Evolutionary conservation across 2,329 filamentous ascomycete species (phyloP).

Genomic region (Lachnellula occidentalis): DNA sequence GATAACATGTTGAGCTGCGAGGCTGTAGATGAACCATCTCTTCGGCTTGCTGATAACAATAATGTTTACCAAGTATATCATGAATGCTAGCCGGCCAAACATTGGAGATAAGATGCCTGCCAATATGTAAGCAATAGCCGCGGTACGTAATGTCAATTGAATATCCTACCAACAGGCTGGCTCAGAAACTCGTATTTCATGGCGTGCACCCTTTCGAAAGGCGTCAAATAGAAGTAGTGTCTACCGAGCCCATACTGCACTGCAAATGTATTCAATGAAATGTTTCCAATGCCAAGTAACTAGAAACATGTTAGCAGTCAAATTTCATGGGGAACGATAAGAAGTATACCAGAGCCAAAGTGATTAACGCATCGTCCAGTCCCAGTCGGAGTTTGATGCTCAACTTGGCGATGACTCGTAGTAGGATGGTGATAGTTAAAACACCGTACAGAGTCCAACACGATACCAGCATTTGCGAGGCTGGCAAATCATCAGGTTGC

Average conservation of each 20-base stretch:
- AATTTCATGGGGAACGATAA: not conserved
- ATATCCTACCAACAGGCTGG: slow-evolving; percentile 10
- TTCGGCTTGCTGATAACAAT: slow-evolving; percentile 10
- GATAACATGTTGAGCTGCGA: slow-evolving; percentile 3
- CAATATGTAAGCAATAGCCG: not conserved
- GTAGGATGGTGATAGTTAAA: slow-evolving; percentile 1
- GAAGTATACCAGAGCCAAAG: slow-evolving; percentile 5
- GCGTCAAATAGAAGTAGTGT: slow-evolving; percentile 14
- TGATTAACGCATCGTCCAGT: slow-evolving; percentile 9
- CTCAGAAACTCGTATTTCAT: slow-evolving; percentile 14
- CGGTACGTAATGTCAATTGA: not conserved
- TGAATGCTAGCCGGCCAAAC: slow-evolving; percentile 13
- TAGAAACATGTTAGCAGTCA: not conserved
- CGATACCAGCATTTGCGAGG: slow-evolving; percentile 3
- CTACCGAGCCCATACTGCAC: slow-evolving; percentile 16
- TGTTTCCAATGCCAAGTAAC: not conserved
- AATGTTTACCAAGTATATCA: slow-evolving; percentile 14
- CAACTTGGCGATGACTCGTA: slow-evolving; percentile 8
- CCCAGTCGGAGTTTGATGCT: slow-evolving; percentile 3
- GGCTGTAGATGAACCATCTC: slow-evolving; percentile 8
- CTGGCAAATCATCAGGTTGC: not conserved
- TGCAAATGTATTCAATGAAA: not conserved
- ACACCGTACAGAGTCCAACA: slow-evolving; percentile 10
- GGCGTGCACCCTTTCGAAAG: slow-evolving; percentile 4
- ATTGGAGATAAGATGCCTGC: slow-evolving; percentile 16